phyloP scores from a whole-genome alignment of 1,284 basidiomycete species.

The Phellinidium pouzarii region DNA sequence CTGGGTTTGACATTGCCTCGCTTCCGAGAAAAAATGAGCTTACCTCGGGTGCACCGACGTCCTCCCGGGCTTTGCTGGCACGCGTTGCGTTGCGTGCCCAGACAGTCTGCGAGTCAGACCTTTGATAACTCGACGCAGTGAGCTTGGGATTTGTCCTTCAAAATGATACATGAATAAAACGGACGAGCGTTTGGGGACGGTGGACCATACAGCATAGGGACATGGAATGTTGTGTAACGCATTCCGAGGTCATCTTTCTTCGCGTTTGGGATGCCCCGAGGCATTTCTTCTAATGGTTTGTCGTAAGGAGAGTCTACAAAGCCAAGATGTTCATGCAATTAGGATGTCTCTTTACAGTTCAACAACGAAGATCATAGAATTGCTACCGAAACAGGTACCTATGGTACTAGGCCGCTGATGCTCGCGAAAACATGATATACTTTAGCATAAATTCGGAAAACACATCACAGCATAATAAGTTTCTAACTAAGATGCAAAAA shows the following conservation, averaged over 20 bases:
- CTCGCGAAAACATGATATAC: no score
- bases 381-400: no score
- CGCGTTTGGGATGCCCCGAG: conserved; percentile 70
- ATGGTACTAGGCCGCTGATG: no score
- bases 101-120: conserved; percentile 60
- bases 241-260: conserved; percentile 74
- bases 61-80: conserved; percentile 36
- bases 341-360: no score
- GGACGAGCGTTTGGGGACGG: neutral
- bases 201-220: conserved; percentile 58
- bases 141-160: conserved; percentile 70
- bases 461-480: neutral
- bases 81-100: conserved; percentile 61
- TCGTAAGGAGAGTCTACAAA: neutral
- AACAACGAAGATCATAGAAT: no score
- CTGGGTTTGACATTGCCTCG: conserved; percentile 14
- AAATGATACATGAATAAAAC: conserved; percentile 6
- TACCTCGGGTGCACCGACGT: conserved; percentile 40
- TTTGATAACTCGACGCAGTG: conserved; percentile 64
- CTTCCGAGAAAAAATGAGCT: conserved; percentile 18
- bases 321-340: no score
- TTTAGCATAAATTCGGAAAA: neutral
- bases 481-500: neutral
- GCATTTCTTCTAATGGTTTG: conserved; percentile 39
- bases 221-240: conserved; percentile 72